These are phyloP conservation scores for Rhizomucor pusillus DNA, from an alignment of 371 early-diverging fungal species.

Conservation along the genomic window DNA sequence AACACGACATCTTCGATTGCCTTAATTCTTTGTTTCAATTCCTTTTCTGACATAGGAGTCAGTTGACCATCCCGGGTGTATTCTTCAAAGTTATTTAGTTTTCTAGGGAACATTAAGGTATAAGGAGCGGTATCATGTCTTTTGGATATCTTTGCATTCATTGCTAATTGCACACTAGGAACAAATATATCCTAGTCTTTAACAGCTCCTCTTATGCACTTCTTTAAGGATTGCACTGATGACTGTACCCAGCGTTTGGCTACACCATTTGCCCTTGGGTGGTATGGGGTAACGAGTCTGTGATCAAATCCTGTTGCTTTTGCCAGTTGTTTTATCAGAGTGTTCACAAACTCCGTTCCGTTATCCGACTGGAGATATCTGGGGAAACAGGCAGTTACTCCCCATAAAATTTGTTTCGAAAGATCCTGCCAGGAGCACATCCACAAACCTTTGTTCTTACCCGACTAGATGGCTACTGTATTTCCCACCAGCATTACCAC, in stretches of 20 bases:
- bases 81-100: conserved; percentile 16
- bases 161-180: conserved; percentile 6
- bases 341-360: conserved; percentile 22
- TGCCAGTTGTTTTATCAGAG: conserved; percentile 2
- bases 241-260: conserved; percentile 22
- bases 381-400: conserved; percentile 23
- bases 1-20: conserved; percentile 9
- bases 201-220: conserved; percentile 9
- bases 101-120: conserved; percentile 16
- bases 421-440: no score
- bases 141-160: conserved; percentile 7
- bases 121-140: conserved; percentile 2
- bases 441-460: no score
- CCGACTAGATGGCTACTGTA: no score
- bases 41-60: neutral
- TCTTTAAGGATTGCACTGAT: no score
- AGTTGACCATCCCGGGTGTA: neutral
- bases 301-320: conserved; percentile 4
- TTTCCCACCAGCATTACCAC: no score
- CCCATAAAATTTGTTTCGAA: no score
- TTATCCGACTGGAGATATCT: conserved; percentile 19
- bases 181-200: conserved; percentile 14
- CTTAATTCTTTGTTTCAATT: neutral
- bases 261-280: conserved; percentile 24
- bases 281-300: conserved; percentile 13